Base-by-base conservation (phyloP, 139 green algal genomes). In the Tetradesmus lagerheimii region DNA sequence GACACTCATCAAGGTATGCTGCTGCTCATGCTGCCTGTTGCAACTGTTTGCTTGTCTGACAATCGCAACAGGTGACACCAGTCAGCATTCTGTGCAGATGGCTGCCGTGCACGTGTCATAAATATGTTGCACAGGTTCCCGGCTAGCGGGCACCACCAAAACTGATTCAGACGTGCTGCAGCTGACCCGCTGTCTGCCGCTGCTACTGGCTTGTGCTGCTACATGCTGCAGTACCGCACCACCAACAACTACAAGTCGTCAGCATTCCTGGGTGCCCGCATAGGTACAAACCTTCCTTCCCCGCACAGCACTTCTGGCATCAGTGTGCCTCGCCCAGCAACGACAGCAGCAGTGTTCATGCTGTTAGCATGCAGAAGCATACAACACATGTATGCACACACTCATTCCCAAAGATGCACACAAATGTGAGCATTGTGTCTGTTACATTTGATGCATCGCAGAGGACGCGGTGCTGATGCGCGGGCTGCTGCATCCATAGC, bases 231-330 rank as follows among this genome's bases (percentile, higher is more conserved):
- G 92, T 98, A 98, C 92, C 94, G 96, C 80, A 96, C 93, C 2
- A 53, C 50, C 9, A 93, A 92, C 76, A 97, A 98, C 94, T 97
- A 96, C 92, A 83, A 71, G 20, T 91, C 95, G 85, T 80, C 84
- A 23, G 83, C 92, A 4, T 97, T 95, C 86, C 86, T 98, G 78
- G 94, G 95, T 0, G 94, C 96, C 15, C 94, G 96, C 47, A 93
- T 97, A 35, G 93, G 87, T 8, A 95, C 23, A 23, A 31, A 0
- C 20, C 3, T 2, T 31, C 5, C 23, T n/a, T 8, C 57, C n/a
- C 23, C 57, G 20, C 57, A 67, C 57, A 67, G 15, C 57, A 23
- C 50, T 4, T 16, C 50, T 64, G 15, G 8, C 14, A 20, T 64
- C 1, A 3, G 50, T 23, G 50, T n/a, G 57, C 57, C 20, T 8